Percentiles rank a stretch among this genome's conserved stretches.
Evolutionary conservation across 148 eudicot genomes (phyloP).

Genomic region (Rhododendron kiyosumense): DNA sequence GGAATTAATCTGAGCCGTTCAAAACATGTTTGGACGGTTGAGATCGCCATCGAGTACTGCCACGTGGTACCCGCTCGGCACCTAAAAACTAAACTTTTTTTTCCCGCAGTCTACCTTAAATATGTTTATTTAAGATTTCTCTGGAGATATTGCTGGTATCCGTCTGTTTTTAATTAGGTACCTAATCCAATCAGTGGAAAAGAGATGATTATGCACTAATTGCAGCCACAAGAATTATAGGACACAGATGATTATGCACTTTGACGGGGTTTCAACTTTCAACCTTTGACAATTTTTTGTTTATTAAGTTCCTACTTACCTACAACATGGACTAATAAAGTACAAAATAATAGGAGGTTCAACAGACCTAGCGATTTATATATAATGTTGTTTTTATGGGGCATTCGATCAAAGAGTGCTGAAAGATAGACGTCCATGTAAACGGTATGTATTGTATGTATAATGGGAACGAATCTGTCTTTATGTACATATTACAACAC

Average conservation of each 20-base stretch:
- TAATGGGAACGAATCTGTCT: too few relatives aligned
- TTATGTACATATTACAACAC: too few relatives aligned
- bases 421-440: too few relatives aligned
- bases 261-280: not conserved
- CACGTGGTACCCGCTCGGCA: too few relatives aligned
- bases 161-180: not conserved
- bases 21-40: too few relatives aligned
- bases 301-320: not conserved
- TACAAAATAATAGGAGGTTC: too few relatives aligned
- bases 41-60: too few relatives aligned
- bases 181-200: not conserved
- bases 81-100: not conserved
- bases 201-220: not conserved
- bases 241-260: not conserved
- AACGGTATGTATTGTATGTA: too few relatives aligned
- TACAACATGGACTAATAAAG: too few relatives aligned
- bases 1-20: too few relatives aligned
- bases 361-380: rapidly evolving
- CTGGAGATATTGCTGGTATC: not conserved
- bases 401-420: too few relatives aligned
- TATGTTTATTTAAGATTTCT: not conserved
- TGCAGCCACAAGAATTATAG: not conserved
- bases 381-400: too few relatives aligned
- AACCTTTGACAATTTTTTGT: not conserved
- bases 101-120: not conserved